A percentile compares a stretch with the other conserved stretches of the same genome.
These are phyloP conservation scores for Dactylellina leptospora DNA, from an alignment of 2,329 filamentous ascomycete species.

Conservation along the genomic window DNA sequence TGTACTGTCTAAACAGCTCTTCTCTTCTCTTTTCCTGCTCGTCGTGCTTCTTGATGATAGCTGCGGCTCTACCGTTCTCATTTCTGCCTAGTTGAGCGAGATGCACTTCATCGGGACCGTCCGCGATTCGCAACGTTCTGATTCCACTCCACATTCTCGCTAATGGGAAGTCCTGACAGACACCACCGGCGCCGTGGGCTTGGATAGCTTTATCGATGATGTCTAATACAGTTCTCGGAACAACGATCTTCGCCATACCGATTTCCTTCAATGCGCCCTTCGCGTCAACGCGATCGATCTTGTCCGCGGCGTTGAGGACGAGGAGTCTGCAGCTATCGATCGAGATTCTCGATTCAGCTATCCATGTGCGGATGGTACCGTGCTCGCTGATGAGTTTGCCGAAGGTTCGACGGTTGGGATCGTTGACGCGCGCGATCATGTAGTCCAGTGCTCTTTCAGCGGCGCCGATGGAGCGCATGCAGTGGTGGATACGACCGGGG, in stretches of 20 bases:
- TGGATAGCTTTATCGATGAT: slow-evolving; percentile 96
- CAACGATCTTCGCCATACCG: slow-evolving; percentile 90
- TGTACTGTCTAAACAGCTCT: slow-evolving; percentile 71
- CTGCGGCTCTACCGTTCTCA: slow-evolving; percentile 75
- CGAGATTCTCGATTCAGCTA: slow-evolving; percentile 89
- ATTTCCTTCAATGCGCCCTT: slow-evolving; percentile 93
- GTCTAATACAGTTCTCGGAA: slow-evolving; percentile 80
- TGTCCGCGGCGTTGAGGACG: slow-evolving; percentile 92
- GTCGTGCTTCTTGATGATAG: slow-evolving; percentile 70
- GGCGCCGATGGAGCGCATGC: slow-evolving; percentile 92
- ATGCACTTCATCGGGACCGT: slow-evolving; percentile 97
- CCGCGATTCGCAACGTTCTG: slow-evolving; percentile 83
- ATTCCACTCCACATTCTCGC: slow-evolving; percentile 83
- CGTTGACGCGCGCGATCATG: slow-evolving; percentile 94
- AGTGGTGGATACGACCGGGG: slow-evolving; percentile 95
- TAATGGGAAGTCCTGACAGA: slow-evolving; percentile 92
- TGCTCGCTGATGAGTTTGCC: slow-evolving; percentile 86
- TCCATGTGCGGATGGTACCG: slow-evolving; percentile 93
- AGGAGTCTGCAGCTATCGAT: slow-evolving; percentile 90
- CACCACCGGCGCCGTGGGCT: slow-evolving; percentile 87
- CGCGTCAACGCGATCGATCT: slow-evolving; percentile 88
- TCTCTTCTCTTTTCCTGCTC: slow-evolving; percentile 72
- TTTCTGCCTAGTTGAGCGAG: slow-evolving; percentile 80
- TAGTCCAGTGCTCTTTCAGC: slow-evolving; percentile 91
- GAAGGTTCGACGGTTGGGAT: slow-evolving; percentile 88